Conservation (phyloP, 345 rosid genomes). For the Lepidium africanum region DNA sequence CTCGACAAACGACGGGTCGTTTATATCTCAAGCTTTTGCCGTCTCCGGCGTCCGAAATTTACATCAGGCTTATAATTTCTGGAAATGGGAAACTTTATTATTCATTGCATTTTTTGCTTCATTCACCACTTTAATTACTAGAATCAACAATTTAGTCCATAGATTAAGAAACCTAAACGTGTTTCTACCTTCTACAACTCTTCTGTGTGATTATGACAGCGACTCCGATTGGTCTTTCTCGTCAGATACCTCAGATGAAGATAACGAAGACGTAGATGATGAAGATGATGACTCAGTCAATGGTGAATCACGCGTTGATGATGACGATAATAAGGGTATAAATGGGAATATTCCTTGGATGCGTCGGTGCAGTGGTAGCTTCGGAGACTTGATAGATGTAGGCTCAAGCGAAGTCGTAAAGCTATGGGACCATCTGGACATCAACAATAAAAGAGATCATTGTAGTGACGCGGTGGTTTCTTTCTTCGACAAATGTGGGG, state of each 20-base stretch:
- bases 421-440: slow-evolving; percentile 9
- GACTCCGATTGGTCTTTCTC: slow-evolving; percentile 36
- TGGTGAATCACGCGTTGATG: slow-evolving; percentile 29
- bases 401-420: slow-evolving; percentile 22
- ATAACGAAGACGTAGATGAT: slow-evolving; percentile 17
- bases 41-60: slow-evolving; percentile 30
- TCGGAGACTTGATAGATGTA: slow-evolving; percentile 32
- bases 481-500: slow-evolving; percentile 15
- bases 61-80: slow-evolving; percentile 34
- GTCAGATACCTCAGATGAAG: slow-evolving; percentile 29
- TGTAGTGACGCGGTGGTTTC: slow-evolving; percentile 33
- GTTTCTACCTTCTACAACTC: slow-evolving; percentile 16
- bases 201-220: slow-evolving; percentile 20
- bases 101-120: slow-evolving; percentile 58
- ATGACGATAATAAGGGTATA: neutral
- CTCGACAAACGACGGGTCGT: slow-evolving; percentile 30
- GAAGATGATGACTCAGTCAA: slow-evolving; percentile 23
- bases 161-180: slow-evolving; percentile 19
- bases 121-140: slow-evolving; percentile 35
- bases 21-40: slow-evolving; percentile 27
- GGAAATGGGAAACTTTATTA: slow-evolving; percentile 62
- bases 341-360: slow-evolving; percentile 8
- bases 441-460: slow-evolving; percentile 22
- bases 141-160: slow-evolving; percentile 37
- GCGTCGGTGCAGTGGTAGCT: slow-evolving; percentile 37